Conservation (phyloP, 179 eudicot species). For the Pouteria campechiana region DNA sequence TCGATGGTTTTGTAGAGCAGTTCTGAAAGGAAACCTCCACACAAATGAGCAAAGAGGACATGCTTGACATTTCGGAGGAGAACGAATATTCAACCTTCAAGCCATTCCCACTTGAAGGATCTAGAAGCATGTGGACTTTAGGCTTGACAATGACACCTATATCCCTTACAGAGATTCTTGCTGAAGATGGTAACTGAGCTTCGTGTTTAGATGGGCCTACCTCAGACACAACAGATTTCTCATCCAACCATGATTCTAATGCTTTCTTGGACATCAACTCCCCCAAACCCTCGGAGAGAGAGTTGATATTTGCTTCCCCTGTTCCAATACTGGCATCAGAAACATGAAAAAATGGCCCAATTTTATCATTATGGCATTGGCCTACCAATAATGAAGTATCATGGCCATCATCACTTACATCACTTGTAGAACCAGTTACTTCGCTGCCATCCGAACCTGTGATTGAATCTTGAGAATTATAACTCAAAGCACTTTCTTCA, state of each 20-base stretch:
- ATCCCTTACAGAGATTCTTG: conserved; percentile 65
- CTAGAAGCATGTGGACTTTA: conserved; percentile 56
- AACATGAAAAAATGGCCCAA: conserved; percentile 57
- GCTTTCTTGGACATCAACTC: conserved; percentile 58
- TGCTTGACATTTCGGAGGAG: conserved; percentile 56
- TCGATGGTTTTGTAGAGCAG: conserved; percentile 47
- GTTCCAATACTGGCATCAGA: conserved; percentile 34
- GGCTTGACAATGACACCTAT: conserved; percentile 58
- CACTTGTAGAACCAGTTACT: conserved; percentile 32
- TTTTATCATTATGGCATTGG: too few relatives aligned
- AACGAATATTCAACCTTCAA: conserved; percentile 68
- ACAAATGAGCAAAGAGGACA: conserved; percentile 68
- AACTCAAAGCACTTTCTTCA: conserved; percentile 47
- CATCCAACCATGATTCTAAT: conserved; percentile 90
- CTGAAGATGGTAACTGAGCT: too few relatives aligned
- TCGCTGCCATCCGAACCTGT: conserved; percentile 33
- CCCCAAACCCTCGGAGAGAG: conserved; percentile 36
- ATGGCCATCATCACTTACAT: conserved; percentile 17
- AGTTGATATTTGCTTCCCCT: conserved; percentile 9
- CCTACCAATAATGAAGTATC: too few relatives aligned
- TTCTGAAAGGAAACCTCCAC: conserved; percentile 64
- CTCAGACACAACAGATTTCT: conserved; percentile 32
- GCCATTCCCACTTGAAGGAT: conserved; percentile 70
- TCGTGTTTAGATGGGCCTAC: too few relatives aligned
- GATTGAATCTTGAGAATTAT: conserved; percentile 51